Base-by-base conservation (phyloP, 78 protist genomes). In the Cavenderia fasciculata region DNA sequence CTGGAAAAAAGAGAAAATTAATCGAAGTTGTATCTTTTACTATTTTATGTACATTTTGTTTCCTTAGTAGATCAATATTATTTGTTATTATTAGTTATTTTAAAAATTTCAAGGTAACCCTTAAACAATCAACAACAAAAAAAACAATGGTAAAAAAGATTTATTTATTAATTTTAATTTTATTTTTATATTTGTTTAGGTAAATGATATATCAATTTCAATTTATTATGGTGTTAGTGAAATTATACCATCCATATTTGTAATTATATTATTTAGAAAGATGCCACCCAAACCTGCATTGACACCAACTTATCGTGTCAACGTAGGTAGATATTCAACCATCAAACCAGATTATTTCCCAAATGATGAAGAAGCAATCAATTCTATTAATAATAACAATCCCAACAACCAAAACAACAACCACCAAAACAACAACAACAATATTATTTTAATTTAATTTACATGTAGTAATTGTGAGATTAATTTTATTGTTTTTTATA, bases 181-280 rank as follows among this genome's bases (percentile, higher is more conserved):
- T n/a, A n/a, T n/a, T n/a, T n/a, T n/a, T n/a, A n/a, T n/a, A n/a
- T n/a, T n/a, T n/a, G n/a, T n/a, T n/a, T n/a, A n/a, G n/a, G n/a
- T n/a, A n/a, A n/a, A n/a, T n/a, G n/a, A n/a, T n/a, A n/a, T 49
- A 49, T 49, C 14, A 12, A 49, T 75, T 59, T 25, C 65, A 23
- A 57, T 75, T n/a, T 75, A 75, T 31, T 75, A 75, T 75, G 18
- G 36, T 16, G 40, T 75, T 16, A 44, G 44, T 31, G 86, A 75
- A 33, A 47, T 75, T 8, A 31, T 75, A 8, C 72, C 72, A 75
- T 59, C 72, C 19, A 29, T 61, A 44, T 75, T 57, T 61, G 86
- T 75, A 16, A 44, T 75, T 43, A 31, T 75, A 16, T 33, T 75
- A 21, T 75, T 75, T 75, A 75, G 86, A 75, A 75, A 75, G 25